Evolutionary conservation across 768 basidiomycete species (phyloP), one percentile per base, ranked within the genome.

Genomic region (Symmetrospora coprosmae): DNA sequence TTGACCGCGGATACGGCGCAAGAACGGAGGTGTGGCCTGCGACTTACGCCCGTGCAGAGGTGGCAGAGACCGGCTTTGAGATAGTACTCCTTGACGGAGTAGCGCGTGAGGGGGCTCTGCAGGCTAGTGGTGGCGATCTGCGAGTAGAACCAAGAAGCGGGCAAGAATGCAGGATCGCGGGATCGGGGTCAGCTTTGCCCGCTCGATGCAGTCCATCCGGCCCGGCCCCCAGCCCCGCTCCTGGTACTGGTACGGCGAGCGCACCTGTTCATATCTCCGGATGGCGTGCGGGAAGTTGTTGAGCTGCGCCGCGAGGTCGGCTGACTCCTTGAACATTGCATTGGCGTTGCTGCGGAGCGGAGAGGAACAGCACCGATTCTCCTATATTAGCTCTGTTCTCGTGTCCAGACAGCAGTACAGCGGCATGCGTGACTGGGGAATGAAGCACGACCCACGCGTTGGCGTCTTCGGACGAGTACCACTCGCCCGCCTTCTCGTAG

Each of bases 21-120:
- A 45, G n/a, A n/a, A n/a, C n/a, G n/a, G n/a, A n/a, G n/a, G n/a
- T 53, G 33, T 25, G 30, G 14, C 19, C 2, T 2, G 25, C 2
- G 37, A 74, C 85, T 66, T 73, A 92, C 92, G 62, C 77, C 78
- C 78, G 84, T 82, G 6, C 90, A 92, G 56, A 96, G 76, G 16
- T 85, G 85, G 71, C 94, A 97, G 21, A 99, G 75, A 33, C 81
- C 81, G 2, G 89, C 79, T 67, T 82, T 79, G 34, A 97, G 77
- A 88, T 90, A 97, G 69, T 92, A 92, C 66, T 97, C 94, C 75
- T 97, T 96, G 67, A 96, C 94, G 64, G 86, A 89, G 75, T 96
- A 99, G 73, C 89, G 90, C n/a, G 94, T 97, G 67, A 97, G 74
- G 8, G 83, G 30, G 37, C 48, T 61, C 27, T 8, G 13, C 27